Evolutionary conservation across 805 yeast species (phyloP).

Genomic region (Ogataea zsoltii): DNA sequence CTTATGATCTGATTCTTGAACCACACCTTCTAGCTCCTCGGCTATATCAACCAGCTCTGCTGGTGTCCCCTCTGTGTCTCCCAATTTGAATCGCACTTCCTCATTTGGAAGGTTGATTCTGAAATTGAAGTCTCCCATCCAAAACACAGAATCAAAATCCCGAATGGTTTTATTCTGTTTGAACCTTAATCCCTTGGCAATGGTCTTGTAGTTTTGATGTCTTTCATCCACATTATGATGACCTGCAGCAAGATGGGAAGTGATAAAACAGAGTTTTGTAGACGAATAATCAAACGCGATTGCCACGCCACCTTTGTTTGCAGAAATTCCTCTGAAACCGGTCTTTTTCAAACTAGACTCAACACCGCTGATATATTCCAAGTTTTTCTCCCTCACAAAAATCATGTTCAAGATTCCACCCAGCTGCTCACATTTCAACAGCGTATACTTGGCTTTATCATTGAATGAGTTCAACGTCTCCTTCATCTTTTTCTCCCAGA

Average conservation of each 20-base stretch:
- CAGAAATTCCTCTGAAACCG: conserved; percentile 90
- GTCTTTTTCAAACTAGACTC: conserved; percentile 82
- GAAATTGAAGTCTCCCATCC: conserved; percentile 95
- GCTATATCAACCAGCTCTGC: conserved; percentile 13
- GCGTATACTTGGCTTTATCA: conserved; percentile 36
- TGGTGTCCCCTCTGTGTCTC: not conserved
- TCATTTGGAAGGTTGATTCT: conserved; percentile 74
- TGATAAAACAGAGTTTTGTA: conserved; percentile 75
- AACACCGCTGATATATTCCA: conserved; percentile 55
- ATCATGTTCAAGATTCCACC: conserved; percentile 82
- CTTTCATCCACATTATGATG: conserved; percentile 77
- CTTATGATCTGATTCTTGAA: no score
- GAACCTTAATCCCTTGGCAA: conserved; percentile 67
- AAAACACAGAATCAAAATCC: conserved; percentile 81
- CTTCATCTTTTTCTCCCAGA: conserved; percentile 68
- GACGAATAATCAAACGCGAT: conserved; percentile 52
- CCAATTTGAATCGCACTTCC: conserved; percentile 50
- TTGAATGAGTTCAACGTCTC: conserved; percentile 41
- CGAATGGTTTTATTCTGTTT: conserved; percentile 56
- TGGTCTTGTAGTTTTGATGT: conserved; percentile 81
- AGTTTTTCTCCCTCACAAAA: conserved; percentile 57
- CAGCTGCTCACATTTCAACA: conserved; percentile 74
- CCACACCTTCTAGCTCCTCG: not conserved
- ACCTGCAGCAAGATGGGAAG: conserved; percentile 94
- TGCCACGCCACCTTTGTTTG: conserved; percentile 60